Base-by-base conservation (phyloP, 495 filamentous ascomycete species). In the Talaromyces liani region DNA sequence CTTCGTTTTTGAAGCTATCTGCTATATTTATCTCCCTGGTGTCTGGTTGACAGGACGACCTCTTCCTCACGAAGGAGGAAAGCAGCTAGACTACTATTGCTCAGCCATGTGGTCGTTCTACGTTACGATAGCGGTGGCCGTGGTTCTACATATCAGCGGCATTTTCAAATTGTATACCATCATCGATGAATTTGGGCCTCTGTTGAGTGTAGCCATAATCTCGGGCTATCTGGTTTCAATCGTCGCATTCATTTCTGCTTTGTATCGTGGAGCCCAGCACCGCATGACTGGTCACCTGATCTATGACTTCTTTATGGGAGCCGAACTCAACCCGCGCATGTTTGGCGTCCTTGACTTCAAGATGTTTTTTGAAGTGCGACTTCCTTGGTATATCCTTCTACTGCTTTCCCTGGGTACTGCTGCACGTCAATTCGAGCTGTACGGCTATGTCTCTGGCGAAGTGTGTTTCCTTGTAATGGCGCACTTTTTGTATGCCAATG, bases 271-370 rank as follows among this genome's bases (percentile, higher is more conserved):
- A 14, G 85, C 84, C 2, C 82, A 90, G 65, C 91, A 97, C 73
- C 85, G 92, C 61, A 96, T 98, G 90, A 93, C 90, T 34, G 94
- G 93, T n/a, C 85, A 87, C 69, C 89, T 85, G 51, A 79, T 97
- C 66, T 97, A 97, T 74, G 94, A 98, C 77, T 97, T 97, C 79
- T 98, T 97, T 81, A 97, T 98, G 92, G 94, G 94, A 60, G 92
- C 94, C 39, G 94, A 98, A 79, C 79, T 98, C 57, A 97, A 98
- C 75, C 94, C 94, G 8, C 84, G 94, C 58, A 88, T 97, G 85
- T 96, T 97, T 73, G 90, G 88, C 27, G 86, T 93, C 66, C 80
- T 98, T 63, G 94, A 98, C 73, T 91, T 97, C 79, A 98, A 98
- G 84, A 98, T 98, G 94, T 97, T 98, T 80, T 96, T 93, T 72